phyloP scores from a whole-genome alignment of 1,284 basidiomycete genomes.

The Cryptococcus deneoformans region DNA sequence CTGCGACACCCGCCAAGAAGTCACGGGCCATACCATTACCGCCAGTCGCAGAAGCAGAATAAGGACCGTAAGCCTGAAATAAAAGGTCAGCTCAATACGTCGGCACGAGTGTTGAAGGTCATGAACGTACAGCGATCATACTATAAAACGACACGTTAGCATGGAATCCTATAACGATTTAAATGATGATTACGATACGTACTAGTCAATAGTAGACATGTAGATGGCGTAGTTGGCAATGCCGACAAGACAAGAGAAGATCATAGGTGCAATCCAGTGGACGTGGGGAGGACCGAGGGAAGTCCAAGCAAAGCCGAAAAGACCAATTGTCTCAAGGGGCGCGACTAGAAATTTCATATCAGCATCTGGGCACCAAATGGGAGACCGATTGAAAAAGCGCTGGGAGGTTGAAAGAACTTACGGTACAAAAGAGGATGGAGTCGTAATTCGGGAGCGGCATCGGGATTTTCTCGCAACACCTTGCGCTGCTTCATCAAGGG shows the following conservation, averaged over 20 bases:
- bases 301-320: slow-evolving; percentile 52
- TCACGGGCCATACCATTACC: slow-evolving; percentile 43
- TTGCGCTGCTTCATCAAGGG: slow-evolving; percentile 36
- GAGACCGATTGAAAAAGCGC: not conserved
- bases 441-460: slow-evolving; percentile 43
- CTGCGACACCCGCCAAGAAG: slow-evolving; percentile 49
- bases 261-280: slow-evolving; percentile 52
- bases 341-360: slow-evolving; percentile 11
- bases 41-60: slow-evolving; percentile 48
- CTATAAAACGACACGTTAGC: not conserved
- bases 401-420: slow-evolving; percentile 6
- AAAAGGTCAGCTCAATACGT: too few species aligned
- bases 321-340: slow-evolving; percentile 48
- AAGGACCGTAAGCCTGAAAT: slow-evolving; percentile 45
- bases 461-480: slow-evolving; percentile 27
- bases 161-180: not conserved
- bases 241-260: slow-evolving; percentile 48
- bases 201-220: slow-evolving; percentile 49
- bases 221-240: slow-evolving; percentile 47
- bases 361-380: too few species aligned
- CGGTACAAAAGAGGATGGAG: slow-evolving; percentile 48
- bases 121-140: slow-evolving; percentile 32
- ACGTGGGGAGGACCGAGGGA: slow-evolving; percentile 41
- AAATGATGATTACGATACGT: not conserved
- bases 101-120: too few species aligned